These are phyloP conservation scores for Aspergillus caelatus DNA, from an alignment of 2,329 filamentous ascomycete species.

Conservation along the genomic window DNA sequence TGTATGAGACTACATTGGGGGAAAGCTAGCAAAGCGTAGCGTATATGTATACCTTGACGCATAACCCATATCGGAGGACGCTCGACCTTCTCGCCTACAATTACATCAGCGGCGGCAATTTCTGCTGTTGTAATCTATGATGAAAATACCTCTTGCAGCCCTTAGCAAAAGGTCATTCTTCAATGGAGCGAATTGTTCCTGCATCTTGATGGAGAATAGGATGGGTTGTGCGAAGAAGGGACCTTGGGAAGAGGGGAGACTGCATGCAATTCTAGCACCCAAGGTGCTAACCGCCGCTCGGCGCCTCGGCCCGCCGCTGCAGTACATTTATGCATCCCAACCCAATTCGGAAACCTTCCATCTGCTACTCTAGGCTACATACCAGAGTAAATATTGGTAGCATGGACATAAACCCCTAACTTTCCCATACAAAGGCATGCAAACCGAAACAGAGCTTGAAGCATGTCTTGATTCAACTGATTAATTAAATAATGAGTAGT, in stretches of 20 bases:
- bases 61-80: conserved; percentile 98
- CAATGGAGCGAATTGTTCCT: conserved; percentile 74
- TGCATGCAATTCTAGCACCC: conserved; percentile 14
- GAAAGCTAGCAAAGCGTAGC: background rate
- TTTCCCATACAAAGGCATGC: background rate
- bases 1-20: background rate
- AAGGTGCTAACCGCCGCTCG: conserved; percentile 13
- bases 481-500: background rate
- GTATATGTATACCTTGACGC: conserved; percentile 75
- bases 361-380: background rate
- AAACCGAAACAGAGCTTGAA: background rate
- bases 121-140: background rate
- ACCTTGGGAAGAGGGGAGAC: conserved; percentile 24
- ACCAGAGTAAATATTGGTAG: background rate
- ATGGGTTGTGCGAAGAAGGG: conserved; percentile 20
- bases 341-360: background rate
- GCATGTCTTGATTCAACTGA: background rate
- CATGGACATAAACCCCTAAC: background rate
- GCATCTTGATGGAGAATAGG: conserved; percentile 55
- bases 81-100: conserved; percentile 81
- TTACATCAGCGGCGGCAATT: conserved; percentile 21
- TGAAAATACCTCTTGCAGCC: conserved; percentile 74
- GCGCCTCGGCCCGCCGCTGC: conserved; percentile 22
- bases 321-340: background rate
- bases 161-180: conserved; percentile 92